Base-by-base conservation (phyloP, 2,329 filamentous ascomycete genomes). In the Lachnum nothofagi region DNA sequence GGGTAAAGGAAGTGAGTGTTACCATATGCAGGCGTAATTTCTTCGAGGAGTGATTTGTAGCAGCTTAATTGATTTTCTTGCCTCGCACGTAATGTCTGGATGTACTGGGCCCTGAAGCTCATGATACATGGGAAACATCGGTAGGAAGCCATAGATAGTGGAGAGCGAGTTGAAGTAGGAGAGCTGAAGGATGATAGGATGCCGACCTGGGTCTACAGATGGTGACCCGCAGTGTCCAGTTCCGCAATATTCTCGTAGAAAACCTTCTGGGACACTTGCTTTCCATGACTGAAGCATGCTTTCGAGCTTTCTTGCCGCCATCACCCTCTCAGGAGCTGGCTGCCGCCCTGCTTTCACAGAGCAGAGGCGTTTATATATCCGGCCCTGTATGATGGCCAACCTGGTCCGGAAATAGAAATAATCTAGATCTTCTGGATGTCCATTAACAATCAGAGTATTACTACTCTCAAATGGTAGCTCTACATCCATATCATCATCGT, bases 401-500 rank as follows among this genome's bases (percentile, higher is more conserved):
- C 52, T 40, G 41, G 55, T 35, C 16, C 49, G 51, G 23, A 46
- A 38, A 40, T 56, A 40, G 49, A 60, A 54, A 27, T 58, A 46
- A 37, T 52, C 29, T 10, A 22, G 12, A 9, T 48, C 25, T 22
- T 57, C 17, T 5, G 34, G n/a, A 14, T 41, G 41, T 12, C 20
- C 16, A 9, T 25, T 35, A 3, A 17, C 16, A 38, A 10, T 25
- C 27, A 5, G 29, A 27, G 29, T 12, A 27, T 2, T 16, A 38
- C n/a, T n/a, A n/a, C 25, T 46, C 16, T 46, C 37, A 9, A 29
- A 46, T 2, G 59, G 59, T 9, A 58, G 33, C 19, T 58, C 58
- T 7, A 61, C 49, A 48, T 63, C 59, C 53, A 64, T 57, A 52
- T 83, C 79, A 59, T 83, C 78, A 56, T 83, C 80, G 51, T 83